Evolutionary conservation across 345 rosid species (phyloP), one percentile per base, ranked within the genome.

Genomic region (Turritis glabra): DNA sequence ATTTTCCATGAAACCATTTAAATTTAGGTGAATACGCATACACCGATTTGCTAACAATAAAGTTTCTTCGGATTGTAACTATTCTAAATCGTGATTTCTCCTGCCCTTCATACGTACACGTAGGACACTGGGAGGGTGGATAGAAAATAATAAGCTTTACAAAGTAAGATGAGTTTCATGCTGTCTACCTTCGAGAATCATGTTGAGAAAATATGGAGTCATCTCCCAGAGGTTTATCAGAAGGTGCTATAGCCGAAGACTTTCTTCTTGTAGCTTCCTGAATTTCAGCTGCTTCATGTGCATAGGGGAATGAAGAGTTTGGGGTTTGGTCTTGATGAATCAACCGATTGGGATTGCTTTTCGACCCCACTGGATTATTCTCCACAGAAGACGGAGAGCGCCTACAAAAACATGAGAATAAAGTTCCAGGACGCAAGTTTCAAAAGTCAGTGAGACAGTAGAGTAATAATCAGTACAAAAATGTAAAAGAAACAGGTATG

Each of bases 141-240:
- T 59, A 67, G 38, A 51, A 68, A 40, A 30, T n/a, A 51, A 22
- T 21, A 59, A 50, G 67, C 54, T 61, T 52, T 69, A 41, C 57
- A 52, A 61, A 57, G 53, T 37, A 30, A 1, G 35, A 27, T 27
- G 52, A 48, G 60, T 41, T 66, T 72, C 54, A 67, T 47, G 77
- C 44, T 30, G 64, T 54, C 70, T 81, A 87, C 93, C 91, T 88
- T 70, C 67, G 80, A 61, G 84, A 76, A 32, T 84, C 80, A 51
- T 72, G 77, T 55, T 74, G 83, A 69, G 60, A 27, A 75, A 83
- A 71, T 69, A 57, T 67, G 7, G 60, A 35, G 71, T 79, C 59
- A 30, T 82, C 85, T 50, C 52, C 70, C 18, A 69, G 40, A 81
- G 82, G 65, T 48, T 77, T 82, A 62, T 57, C 79, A 12, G 63